A percentile compares a stretch with the other conserved stretches of the same genome.
These are phyloP conservation scores for Radiomyces spectabilis DNA, from an alignment of 192 early-diverging fungal genomes.

Conservation along the genomic window DNA sequence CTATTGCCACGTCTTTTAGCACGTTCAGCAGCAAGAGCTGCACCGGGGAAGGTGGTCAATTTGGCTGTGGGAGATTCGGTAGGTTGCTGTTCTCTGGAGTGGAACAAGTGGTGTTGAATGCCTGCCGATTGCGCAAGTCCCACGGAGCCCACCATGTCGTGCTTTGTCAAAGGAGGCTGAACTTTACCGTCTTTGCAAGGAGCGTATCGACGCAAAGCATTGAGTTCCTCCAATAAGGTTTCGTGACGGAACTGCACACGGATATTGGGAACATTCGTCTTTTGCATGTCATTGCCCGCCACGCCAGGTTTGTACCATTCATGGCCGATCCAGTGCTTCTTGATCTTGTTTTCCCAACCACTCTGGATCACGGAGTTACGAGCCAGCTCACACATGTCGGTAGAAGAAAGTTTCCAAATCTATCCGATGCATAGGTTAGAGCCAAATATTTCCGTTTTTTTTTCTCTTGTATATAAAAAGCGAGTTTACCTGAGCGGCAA, in stretches of 20 bases:
- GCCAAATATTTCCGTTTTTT: slow-evolving; percentile 1
- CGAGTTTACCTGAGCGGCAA: slow-evolving; percentile 69
- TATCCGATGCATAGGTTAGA: slow-evolving; percentile 8
- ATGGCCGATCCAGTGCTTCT: slow-evolving; percentile 86
- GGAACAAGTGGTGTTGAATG: slow-evolving; percentile 8
- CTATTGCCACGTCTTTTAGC: too few species aligned
- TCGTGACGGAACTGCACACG: slow-evolving; percentile 78
- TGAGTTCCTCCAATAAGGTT: slow-evolving; percentile 76
- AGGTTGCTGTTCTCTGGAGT: background rate
- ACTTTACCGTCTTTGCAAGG: background rate
- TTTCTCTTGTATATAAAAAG: background rate
- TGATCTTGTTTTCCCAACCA: slow-evolving; percentile 84
- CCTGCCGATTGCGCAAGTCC: background rate
- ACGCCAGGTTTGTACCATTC: slow-evolving; percentile 68
- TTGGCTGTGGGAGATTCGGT: background rate
- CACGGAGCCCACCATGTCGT: slow-evolving; percentile 7
- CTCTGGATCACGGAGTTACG: slow-evolving; percentile 84
- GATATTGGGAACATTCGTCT: slow-evolving; percentile 89
- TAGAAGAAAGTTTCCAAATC: slow-evolving; percentile 89
- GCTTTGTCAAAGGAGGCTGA: too few species aligned
- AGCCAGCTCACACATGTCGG: slow-evolving; percentile 94
- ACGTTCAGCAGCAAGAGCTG: slow-evolving; percentile 15
- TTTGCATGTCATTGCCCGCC: slow-evolving; percentile 77
- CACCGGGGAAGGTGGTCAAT: slow-evolving; percentile 18
- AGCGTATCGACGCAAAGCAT: slow-evolving; percentile 32